Base-by-base conservation (phyloP, 73 alveolate genomes). In the Paramecium sonneborni region DNA sequence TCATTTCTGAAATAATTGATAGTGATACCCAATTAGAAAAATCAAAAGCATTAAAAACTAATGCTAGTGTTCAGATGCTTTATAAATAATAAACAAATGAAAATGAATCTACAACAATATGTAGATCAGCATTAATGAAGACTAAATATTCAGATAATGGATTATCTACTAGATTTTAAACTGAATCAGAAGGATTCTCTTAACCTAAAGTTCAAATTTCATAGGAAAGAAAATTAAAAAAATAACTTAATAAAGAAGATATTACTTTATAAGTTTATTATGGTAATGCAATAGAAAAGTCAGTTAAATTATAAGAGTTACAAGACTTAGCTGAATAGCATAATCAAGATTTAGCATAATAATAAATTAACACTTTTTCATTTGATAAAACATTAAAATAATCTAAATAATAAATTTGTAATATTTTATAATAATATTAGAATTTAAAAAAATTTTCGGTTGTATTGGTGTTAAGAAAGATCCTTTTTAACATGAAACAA, bases 141-240 rank as follows among this genome's bases (percentile, higher is more conserved):
- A 62, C 84, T 62, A 62, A 62, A 30, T 3, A 11, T 32, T 62
- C 84, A 62, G 84, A 62, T 6, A 62, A 62, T 62, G 84, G 84
- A n/a, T 32, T 62, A n/a, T 62, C 84, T 11, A 62, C 84, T 12
- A 26, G 84, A 62, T 62, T 62, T 26, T 62, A 62, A 62, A 62
- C 84, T 23, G 84, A 62, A 32, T 26, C 84, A 62, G 84, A 62
- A 62, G 44, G 44, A 30, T 62, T 30, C 14, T 30, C 84, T 2
- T 32, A 62, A 30, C 14, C 84, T 2, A 21, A 11, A 9, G 20
- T 62, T 15, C 46, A 62, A 23, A 30, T 26, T 12, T 62, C 10
- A 62, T 11, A 62, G 46, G 10, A 32, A 30, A 26, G 12, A 21
- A 62, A 62, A 30, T 30, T 3, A 2, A 10, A 62, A 26, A 62